phyloP scores from a whole-genome alignment of 176 grass and related monocot genomes.

The Thinopyrum elongatum region DNA sequence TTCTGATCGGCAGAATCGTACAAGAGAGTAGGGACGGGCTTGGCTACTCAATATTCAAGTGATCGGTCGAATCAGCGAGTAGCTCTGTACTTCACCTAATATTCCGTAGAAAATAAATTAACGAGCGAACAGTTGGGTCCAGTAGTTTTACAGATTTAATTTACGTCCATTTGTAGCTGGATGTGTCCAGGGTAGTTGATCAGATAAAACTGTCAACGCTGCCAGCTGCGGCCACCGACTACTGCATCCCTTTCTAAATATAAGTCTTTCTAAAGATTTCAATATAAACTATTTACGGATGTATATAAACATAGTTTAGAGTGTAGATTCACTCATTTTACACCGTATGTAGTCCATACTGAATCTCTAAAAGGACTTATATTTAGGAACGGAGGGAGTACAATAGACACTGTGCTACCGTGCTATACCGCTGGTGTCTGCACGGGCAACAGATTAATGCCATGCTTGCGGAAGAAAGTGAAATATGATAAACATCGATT shows the following conservation, averaged over 20 bases:
- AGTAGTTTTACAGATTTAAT: background rate
- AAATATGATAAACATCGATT: too few relatives aligned
- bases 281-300: too few relatives aligned
- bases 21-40: background rate
- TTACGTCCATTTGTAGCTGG: background rate
- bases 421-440: background rate
- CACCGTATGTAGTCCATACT: too few relatives aligned
- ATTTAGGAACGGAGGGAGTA: too few relatives aligned
- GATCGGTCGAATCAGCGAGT: background rate
- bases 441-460: too few relatives aligned
- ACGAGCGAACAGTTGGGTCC: background rate
- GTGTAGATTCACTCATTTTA: too few relatives aligned
- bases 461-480: too few relatives aligned
- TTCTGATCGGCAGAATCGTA: background rate
- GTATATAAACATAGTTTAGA: too few relatives aligned
- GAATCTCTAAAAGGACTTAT: too few relatives aligned
- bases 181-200: background rate
- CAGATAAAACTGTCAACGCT: background rate
- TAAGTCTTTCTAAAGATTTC: too few relatives aligned
- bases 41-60: background rate
- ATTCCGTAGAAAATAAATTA: background rate
- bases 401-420: background rate
- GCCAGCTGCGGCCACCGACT: background rate
- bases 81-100: background rate
- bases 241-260: background rate